phyloP scores from a whole-genome alignment of 345 rosid genomes.

The Clarkia xantiana region DNA sequence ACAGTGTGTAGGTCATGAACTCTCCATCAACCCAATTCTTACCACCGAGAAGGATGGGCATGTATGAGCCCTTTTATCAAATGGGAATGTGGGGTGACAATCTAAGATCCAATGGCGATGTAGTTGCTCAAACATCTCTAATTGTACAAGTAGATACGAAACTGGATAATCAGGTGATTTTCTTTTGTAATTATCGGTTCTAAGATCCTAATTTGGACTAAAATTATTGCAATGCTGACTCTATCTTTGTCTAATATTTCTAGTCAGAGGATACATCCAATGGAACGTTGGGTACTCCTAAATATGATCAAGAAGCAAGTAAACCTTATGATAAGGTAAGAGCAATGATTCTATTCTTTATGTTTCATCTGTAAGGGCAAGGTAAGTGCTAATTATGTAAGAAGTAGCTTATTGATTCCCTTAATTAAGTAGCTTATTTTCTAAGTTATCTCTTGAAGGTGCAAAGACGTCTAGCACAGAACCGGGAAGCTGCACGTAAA shows the following conservation, averaged over 20 bases:
- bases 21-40: constrained; percentile 8
- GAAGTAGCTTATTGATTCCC: too few relatives aligned
- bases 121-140: constrained; percentile 1
- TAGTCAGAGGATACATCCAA: constrained; percentile 76
- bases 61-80: constrained; percentile 11
- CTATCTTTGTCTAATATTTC: background rate
- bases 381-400: too few relatives aligned
- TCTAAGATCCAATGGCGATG: constrained; percentile 2
- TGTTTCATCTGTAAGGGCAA: too few relatives aligned
- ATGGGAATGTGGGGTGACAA: constrained; percentile 8
- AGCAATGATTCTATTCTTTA: too few relatives aligned
- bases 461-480: constrained; percentile 93
- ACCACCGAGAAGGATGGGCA: constrained; percentile 7
- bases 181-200: background rate
- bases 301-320: constrained; percentile 64
- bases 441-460: constrained; percentile 27
- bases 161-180: constrained; percentile 6
- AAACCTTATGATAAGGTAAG: constrained; percentile 59
- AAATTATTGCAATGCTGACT: background rate
- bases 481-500: constrained; percentile 99
- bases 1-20: constrained; percentile 1
- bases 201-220: background rate
- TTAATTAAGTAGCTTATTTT: too few relatives aligned
- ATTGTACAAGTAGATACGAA: constrained; percentile 6
- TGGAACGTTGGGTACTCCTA: constrained; percentile 36